Evolutionary conservation across 2,329 filamentous ascomycete genomes (phyloP), one percentile per base, ranked within the genome.

Genomic region (Hypoxylon sp.): DNA sequence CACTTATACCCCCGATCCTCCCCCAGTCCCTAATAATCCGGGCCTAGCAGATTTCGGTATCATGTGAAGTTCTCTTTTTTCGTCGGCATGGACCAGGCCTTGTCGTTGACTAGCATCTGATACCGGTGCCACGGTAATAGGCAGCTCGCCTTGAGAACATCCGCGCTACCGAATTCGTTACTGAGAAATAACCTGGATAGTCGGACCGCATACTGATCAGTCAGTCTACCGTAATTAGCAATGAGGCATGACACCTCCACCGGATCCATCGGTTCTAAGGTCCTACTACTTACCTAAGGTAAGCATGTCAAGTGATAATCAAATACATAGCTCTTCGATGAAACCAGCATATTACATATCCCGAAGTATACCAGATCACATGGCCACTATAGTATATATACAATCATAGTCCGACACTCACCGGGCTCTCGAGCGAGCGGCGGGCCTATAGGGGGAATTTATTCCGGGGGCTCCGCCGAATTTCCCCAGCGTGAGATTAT

Each of bases 151-250:
- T n/a, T 7, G 56, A 53, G 24, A 17, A 44, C 24, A 32, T 28
- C 37, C 48, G 51, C 49, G 28, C 44, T 55, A 52, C 28, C n/a
- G 7, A 47, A 47, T 20, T 46, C 51, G 47, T 15, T 37, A 47
- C 53, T 24, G 10, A 20, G 20, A 57, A 30, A 51, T 56, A 44
- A 49, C 37, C 54, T 49, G 48, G 47, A 43, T 54, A 59, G 43
- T 67, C 62, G 65, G 65, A 48, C 65, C 65, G 61, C 44, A 62
- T 49, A 49, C 56, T 62, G 48, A n/a, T n/a, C n/a, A n/a, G 30
- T n/a, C 39, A 41, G 48, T 55, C 50, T 56, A 39, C 34, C 1
- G 37, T 10, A 11, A 20, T 41, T 17, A 56, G 59, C 51, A 67
- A 60, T 48, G 62, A 62, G 50, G 56, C 51, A 20, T 56, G 47